Evolutionary conservation across 2,329 filamentous ascomycete species (phyloP).

Genomic region (Coniochaeta hoffmannii): DNA sequence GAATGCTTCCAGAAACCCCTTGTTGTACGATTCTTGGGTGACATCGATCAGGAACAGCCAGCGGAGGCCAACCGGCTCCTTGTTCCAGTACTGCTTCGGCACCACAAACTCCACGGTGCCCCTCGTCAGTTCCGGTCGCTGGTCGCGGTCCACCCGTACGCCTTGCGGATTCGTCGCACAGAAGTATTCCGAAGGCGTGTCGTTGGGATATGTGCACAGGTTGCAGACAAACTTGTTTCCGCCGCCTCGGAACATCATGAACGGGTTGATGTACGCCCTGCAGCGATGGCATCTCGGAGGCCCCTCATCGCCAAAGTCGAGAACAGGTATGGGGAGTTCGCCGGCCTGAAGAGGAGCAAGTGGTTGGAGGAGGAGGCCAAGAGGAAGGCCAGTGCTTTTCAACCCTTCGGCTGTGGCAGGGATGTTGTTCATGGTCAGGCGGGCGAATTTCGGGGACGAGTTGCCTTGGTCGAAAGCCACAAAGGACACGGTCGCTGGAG

Average conservation of each 20-base stretch:
- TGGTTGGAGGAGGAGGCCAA: constrained; percentile 85
- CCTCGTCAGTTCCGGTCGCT: constrained; percentile 80
- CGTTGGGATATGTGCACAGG: constrained; percentile 95
- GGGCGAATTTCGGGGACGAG: constrained; percentile 86
- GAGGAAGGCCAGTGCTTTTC: constrained; percentile 69
- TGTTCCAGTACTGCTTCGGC: constrained; percentile 97
- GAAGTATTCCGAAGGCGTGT: constrained; percentile 88
- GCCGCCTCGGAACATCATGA: constrained; percentile 93
- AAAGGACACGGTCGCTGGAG: constrained; percentile 80
- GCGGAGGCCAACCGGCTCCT: constrained; percentile 78
- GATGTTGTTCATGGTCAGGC: constrained; percentile 89
- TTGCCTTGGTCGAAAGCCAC: constrained; percentile 96
- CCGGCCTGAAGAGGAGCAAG: constrained; percentile 76
- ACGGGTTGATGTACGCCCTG: constrained; percentile 95
- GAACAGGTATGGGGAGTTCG: constrained; percentile 78
- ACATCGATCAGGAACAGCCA: constrained; percentile 93
- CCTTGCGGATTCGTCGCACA: constrained; percentile 83
- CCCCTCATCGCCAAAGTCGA: constrained; percentile 89
- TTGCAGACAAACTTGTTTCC: constrained; percentile 98
- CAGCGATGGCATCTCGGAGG: constrained; percentile 90
- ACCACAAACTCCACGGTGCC: constrained; percentile 96
- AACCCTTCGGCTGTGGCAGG: constrained; percentile 76
- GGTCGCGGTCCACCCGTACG: constrained; percentile 77
- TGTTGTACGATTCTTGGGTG: constrained; percentile 83
- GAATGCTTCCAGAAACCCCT: constrained; percentile 82